phyloP scores from a whole-genome alignment of 2,329 filamentous ascomycete species.

The Cladosporium sp. region DNA sequence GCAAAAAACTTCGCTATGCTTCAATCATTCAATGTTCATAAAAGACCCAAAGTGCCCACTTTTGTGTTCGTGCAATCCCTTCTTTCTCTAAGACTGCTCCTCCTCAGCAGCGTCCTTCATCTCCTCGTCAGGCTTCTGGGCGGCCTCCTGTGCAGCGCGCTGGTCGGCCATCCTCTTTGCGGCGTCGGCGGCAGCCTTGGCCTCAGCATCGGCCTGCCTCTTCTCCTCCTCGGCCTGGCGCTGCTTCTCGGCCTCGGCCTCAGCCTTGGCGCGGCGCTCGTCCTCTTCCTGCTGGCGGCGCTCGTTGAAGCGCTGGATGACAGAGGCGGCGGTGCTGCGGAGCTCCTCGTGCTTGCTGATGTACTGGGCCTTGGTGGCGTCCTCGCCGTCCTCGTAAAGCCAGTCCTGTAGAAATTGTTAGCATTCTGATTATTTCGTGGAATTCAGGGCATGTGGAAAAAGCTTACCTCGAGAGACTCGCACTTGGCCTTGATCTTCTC shows the following conservation, averaged over 20 bases:
- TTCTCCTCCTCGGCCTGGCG: conserved; percentile 63
- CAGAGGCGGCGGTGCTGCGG: conserved; percentile 82
- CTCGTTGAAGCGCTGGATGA: conserved; percentile 92
- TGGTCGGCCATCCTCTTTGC: conserved; percentile 64
- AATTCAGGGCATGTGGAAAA: conserved; percentile 16
- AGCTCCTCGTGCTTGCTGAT: conserved; percentile 95
- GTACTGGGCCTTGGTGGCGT: conserved; percentile 91
- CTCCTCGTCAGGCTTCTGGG: conserved; percentile 45
- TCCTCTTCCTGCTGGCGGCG: conserved; percentile 86
- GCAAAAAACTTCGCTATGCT: conserved; percentile 15
- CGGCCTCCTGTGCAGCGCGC: conserved; percentile 35
- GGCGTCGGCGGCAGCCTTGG: conserved; percentile 39
- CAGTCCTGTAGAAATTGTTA: conserved; percentile 67
- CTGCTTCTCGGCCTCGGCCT: conserved; percentile 64
- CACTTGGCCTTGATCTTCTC: conserved; percentile 80
- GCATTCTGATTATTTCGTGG: background rate
- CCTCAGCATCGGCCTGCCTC: conserved; percentile 52
- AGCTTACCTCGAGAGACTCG: conserved; percentile 77
- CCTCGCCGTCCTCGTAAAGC: conserved; percentile 96
- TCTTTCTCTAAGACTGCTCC: conserved; percentile 19
- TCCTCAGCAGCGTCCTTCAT: conserved; percentile 60
- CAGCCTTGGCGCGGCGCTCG: conserved; percentile 65
- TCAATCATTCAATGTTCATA: conserved; percentile 16
- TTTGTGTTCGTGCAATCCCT: background rate
- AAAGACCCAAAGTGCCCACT: conserved; percentile 7